Evolutionary conservation across 257 asterid genomes (phyloP).

Genomic region (Solanum acaule): DNA sequence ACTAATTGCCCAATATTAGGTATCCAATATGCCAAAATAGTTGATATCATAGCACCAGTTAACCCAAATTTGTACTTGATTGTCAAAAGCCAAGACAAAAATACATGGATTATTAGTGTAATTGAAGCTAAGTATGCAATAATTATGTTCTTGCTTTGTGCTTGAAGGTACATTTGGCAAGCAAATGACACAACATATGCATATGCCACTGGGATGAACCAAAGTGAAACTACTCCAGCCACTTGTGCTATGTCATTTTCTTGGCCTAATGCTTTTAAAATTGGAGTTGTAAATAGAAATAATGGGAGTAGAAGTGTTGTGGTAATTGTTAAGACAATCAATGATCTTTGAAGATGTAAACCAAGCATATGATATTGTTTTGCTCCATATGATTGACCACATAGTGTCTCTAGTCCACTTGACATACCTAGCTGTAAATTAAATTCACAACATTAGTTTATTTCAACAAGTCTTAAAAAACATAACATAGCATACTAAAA

Average conservation of each 20-base stretch:
- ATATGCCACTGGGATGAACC: conserved; percentile 54
- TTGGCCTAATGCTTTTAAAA: conserved; percentile 56
- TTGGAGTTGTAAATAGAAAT: conserved; percentile 40
- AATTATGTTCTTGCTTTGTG: conserved; percentile 72
- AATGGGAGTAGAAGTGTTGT: conserved; percentile 36
- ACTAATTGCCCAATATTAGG: conserved; percentile 53
- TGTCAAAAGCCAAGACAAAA: conserved; percentile 56
- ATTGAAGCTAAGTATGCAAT: conserved; percentile 48
- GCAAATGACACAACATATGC: conserved; percentile 38
- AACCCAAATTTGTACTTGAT: conserved; percentile 37
- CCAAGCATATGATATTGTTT: conserved; percentile 72
- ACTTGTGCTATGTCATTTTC: conserved; percentile 34
- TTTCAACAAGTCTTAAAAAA: neutral
- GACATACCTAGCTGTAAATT: conserved; percentile 59
- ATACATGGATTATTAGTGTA: conserved; percentile 35
- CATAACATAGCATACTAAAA: no score
- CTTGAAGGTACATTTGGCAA: conserved; percentile 73
- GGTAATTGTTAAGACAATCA: conserved; percentile 33
- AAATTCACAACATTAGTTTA: neutral
- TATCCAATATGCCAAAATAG: conserved; percentile 54
- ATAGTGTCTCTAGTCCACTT: conserved; percentile 62
- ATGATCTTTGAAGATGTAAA: conserved; percentile 66
- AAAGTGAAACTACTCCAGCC: conserved; percentile 34
- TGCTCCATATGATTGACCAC: conserved; percentile 25
- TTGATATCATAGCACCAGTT: conserved; percentile 52